Conservation (phyloP, 345 rosid species). For the Eutrema japonicum region DNA sequence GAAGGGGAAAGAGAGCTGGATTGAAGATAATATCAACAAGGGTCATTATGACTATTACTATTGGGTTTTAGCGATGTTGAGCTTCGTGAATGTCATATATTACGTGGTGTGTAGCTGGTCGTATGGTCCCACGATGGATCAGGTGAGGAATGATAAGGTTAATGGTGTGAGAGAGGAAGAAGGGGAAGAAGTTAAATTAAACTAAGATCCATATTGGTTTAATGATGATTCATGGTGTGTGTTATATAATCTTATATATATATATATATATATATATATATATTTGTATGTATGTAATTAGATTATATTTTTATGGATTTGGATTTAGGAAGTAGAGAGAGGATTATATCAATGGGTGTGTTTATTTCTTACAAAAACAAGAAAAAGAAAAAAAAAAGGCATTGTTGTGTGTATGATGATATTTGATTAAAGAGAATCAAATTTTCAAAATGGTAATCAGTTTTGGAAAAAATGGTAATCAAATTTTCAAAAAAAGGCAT, state of each 20-base stretch:
- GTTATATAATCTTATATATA: constrained; percentile 8
- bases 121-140: constrained; percentile 63
- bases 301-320: constrained; percentile 31
- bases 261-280: background rate
- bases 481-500: constrained; percentile 23
- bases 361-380: constrained; percentile 14
- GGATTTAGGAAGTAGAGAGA: constrained; percentile 41
- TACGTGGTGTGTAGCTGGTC: constrained; percentile 76
- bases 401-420: constrained; percentile 19
- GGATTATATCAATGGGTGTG: constrained; percentile 22
- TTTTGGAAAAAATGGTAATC: too few relatives aligned
- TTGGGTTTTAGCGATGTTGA: constrained; percentile 69
- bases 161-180: constrained; percentile 49
- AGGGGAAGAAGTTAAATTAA: constrained; percentile 41
- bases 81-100: constrained; percentile 62
- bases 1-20: constrained; percentile 64
- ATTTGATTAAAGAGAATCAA: constrained; percentile 32
- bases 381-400: background rate
- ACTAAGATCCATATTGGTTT: constrained; percentile 24
- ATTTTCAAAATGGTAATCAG: constrained; percentile 5
- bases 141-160: constrained; percentile 46
- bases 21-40: constrained; percentile 66
- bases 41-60: constrained; percentile 79
- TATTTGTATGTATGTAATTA: constrained; percentile 42
- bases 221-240: constrained; percentile 20